These are phyloP conservation scores for Hortiboletus rubellus DNA, from an alignment of 1,284 basidiomycete species.

Conservation along the genomic window DNA sequence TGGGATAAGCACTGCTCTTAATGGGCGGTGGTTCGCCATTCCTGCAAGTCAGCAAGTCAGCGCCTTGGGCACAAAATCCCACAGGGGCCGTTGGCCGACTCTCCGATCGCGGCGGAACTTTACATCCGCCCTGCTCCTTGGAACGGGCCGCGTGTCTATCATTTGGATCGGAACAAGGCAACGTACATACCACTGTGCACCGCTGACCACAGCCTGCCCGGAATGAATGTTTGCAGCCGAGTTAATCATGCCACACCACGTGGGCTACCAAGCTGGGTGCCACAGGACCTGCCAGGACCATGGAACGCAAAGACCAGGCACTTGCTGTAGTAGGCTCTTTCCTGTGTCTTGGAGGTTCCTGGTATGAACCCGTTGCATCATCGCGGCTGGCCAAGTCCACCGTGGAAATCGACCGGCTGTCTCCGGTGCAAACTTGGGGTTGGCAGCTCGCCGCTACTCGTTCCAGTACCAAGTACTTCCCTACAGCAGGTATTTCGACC, in stretches of 20 bases:
- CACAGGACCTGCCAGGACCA: too few relatives aligned
- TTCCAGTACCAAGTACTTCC: background rate
- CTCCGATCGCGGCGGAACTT: slow-evolving; percentile 20
- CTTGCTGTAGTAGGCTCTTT: background rate
- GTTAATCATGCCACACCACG: background rate
- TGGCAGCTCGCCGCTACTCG: too few relatives aligned
- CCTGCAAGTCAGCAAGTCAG: slow-evolving; percentile 26
- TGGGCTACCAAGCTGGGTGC: too few relatives aligned
- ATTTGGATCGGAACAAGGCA: background rate
- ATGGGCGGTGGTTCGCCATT: slow-evolving; percentile 22
- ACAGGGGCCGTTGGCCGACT: slow-evolving; percentile 11
- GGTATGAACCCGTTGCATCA: background rate
- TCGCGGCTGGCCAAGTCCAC: slow-evolving; percentile 6
- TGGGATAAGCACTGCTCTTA: slow-evolving; percentile 22
- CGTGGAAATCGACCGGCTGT: slow-evolving; percentile 20
- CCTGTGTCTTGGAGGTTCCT: slow-evolving; percentile 2
- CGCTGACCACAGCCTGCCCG: slow-evolving; percentile 20
- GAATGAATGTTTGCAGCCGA: slow-evolving; percentile 1
- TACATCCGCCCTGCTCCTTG: background rate
- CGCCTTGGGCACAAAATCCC: slow-evolving; percentile 16
- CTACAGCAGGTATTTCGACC: slow-evolving; percentile 14
- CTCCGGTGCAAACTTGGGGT: slow-evolving; percentile 10
- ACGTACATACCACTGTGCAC: slow-evolving; percentile 6
- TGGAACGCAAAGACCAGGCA: background rate
- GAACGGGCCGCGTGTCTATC: slow-evolving; percentile 12